Base-by-base conservation (phyloP, 306 rosid species). In the Morella rubra region DNA sequence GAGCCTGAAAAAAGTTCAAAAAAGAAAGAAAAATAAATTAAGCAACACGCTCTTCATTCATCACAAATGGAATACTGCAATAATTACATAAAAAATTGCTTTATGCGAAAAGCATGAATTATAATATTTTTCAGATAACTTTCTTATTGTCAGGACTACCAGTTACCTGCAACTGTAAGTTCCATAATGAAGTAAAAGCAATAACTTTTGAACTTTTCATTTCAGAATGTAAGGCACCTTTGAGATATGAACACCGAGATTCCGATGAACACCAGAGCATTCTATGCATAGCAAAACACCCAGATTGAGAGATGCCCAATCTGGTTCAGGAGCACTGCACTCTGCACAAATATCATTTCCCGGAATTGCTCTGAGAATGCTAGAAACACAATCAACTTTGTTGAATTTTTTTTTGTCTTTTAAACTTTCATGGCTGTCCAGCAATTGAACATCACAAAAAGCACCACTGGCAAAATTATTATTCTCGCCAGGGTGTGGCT, bases 301-400 rank as follows among this genome's bases (percentile, higher is more conserved):
- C 80, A 92, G 97, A 83, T 95, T 95, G 42, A 95, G 85, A 83
- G 99, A 95, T 73, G 99, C 97, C 99, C 99, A 95, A 77, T 95
- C 97, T 45, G 99, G 99, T 51, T 87, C 92, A 66, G 90, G 82
- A 84, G 97, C 78, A 83, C 91, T 77, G 77, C 97, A 95, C 83
- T 95, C 99, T 8, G 97, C 97, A 87, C 99, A 95, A 24, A 74
- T 72, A 85, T 88, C 93, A 89, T 95, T 95, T 83, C 99, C 99
- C 51, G 96, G 92, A 75, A 95, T 87, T 72, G 79, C 91, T 82
- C 95, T 80, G 78, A 95, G 92, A 77, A 86, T 82, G 74, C 83
- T 81, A 79, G 90, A 86, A 73, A 95, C 97, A 61, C 87, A 85
- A 58, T 78, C 90, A 68, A 73, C 85, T 80, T 85, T 83, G 81